phyloP scores from a whole-genome alignment of 2,329 filamentous ascomycete species.

The Septoria petroselini region DNA sequence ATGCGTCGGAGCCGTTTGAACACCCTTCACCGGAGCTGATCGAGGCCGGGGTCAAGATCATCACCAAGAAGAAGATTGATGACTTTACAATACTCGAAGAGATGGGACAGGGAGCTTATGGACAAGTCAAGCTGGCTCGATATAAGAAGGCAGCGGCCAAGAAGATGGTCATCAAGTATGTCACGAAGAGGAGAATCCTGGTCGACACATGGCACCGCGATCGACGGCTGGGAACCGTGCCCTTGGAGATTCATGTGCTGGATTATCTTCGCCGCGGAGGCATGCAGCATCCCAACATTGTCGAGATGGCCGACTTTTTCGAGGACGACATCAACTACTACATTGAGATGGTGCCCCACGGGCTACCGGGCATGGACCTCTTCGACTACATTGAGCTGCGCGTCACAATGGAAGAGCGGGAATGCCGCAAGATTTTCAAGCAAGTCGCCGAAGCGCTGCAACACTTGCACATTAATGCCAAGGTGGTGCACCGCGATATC shows the following conservation, averaged over 20 bases:
- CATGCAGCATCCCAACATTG: constrained; percentile 62
- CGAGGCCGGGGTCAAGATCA: constrained; percentile 32
- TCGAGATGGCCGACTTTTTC: constrained; percentile 68
- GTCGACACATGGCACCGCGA: constrained; percentile 98
- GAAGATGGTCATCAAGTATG: constrained; percentile 94
- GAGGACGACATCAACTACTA: constrained; percentile 91
- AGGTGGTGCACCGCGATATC: constrained; percentile 95
- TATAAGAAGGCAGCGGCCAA: constrained; percentile 69
- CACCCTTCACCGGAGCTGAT: constrained; percentile 39
- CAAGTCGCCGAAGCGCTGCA: constrained; percentile 88
- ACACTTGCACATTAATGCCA: constrained; percentile 84
- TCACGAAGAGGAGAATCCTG: constrained; percentile 92
- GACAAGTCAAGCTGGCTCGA: constrained; percentile 90
- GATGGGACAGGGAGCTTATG: constrained; percentile 97
- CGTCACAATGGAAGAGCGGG: constrained; percentile 91
- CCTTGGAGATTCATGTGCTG: constrained; percentile 92
- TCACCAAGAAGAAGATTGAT: constrained; percentile 74
- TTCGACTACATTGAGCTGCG: constrained; percentile 98
- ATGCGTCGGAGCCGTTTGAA: constrained; percentile 37
- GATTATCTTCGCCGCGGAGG: constrained; percentile 81
- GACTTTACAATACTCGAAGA: constrained; percentile 94
- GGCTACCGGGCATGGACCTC: constrained; percentile 93
- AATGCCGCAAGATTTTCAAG: constrained; percentile 91
- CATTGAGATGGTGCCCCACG: constrained; percentile 96
- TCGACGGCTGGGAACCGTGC: constrained; percentile 86